Evolutionary conservation across 1,284 basidiomycete species (phyloP).

Genomic region (Sporisorium graminicola): DNA sequence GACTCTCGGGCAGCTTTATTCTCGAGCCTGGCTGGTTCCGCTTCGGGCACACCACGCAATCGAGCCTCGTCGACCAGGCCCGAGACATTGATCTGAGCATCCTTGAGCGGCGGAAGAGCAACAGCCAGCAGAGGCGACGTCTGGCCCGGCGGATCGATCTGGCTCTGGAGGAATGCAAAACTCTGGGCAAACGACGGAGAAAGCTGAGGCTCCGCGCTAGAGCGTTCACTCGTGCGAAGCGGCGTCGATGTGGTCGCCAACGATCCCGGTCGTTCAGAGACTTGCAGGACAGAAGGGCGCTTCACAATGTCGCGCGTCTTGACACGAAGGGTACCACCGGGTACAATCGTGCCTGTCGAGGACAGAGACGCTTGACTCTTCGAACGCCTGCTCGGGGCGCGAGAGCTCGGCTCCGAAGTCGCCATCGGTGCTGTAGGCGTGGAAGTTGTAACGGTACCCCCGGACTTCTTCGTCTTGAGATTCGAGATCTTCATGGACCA

Average conservation of each 20-base stretch:
- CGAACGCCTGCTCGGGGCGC: conserved; percentile 2
- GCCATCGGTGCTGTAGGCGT: not conserved
- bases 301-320: not conserved
- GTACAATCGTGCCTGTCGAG: conserved; percentile 1
- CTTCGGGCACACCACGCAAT: not conserved
- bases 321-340: not conserved
- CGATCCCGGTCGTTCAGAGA: not conserved
- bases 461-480: conserved; percentile 20
- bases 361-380: conserved; percentile 17
- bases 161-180: conserved; percentile 41
- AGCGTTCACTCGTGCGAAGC: conserved; percentile 1
- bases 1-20: not conserved
- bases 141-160: conserved; percentile 22
- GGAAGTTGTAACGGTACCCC: not conserved
- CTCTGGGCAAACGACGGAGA: conserved; percentile 37
- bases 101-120: not conserved
- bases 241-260: conserved; percentile 11
- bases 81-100: not conserved
- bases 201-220: conserved; percentile 25
- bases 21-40: not conserved
- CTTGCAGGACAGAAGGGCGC: not conserved
- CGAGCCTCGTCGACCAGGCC: not conserved
- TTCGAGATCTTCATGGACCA: conserved; percentile 27
- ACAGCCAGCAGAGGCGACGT: conserved; percentile 11
- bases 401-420: not conserved